Percentiles rank a stretch among this genome's conserved stretches.
Conservation (phyloP, 2,329 filamentous ascomycete species). For the Trichoderma sp. region DNA sequence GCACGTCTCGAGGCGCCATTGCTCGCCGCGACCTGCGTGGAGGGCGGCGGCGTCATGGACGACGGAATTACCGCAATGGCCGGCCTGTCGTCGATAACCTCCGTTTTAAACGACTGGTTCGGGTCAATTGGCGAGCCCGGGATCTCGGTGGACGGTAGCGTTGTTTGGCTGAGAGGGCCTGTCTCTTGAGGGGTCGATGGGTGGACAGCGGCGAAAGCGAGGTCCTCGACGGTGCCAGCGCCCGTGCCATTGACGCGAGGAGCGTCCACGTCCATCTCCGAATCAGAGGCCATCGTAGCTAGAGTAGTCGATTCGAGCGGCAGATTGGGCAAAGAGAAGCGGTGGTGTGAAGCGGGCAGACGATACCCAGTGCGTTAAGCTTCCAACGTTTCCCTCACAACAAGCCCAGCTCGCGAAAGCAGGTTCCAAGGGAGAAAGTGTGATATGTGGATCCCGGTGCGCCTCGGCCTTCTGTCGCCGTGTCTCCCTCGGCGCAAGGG, state of each 20-base stretch:
- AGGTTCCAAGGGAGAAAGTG: conserved; percentile 6
- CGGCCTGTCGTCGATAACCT: conserved; percentile 50
- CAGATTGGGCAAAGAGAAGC: too few species aligned
- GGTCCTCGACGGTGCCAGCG: conserved; percentile 37
- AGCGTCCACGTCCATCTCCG: conserved; percentile 38
- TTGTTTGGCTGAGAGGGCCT: conserved; percentile 49
- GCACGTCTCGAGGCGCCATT: conserved; percentile 34
- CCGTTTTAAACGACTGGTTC: conserved; percentile 52
- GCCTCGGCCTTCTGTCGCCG: background rate
- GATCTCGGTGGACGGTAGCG: conserved; percentile 59
- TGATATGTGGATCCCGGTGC: conserved; percentile 17
- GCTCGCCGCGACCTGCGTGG: conserved; percentile 49
- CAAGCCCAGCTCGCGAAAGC: background rate
- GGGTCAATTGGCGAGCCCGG: conserved; percentile 56
- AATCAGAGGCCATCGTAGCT: conserved; percentile 36
- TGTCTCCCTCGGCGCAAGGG: background rate
- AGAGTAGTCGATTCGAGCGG: background rate
- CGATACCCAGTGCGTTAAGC: background rate
- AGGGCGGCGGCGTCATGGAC: conserved; percentile 60
- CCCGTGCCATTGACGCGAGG: conserved; percentile 34
- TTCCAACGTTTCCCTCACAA: background rate
- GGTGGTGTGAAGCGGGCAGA: background rate
- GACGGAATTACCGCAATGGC: conserved; percentile 55
- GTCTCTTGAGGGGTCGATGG: conserved; percentile 38
- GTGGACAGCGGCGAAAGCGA: conserved; percentile 38